Evolutionary conservation across 495 filamentous ascomycete species (phyloP), one percentile per base, ranked within the genome.

Genomic region (Aspergillus ellipticus): DNA sequence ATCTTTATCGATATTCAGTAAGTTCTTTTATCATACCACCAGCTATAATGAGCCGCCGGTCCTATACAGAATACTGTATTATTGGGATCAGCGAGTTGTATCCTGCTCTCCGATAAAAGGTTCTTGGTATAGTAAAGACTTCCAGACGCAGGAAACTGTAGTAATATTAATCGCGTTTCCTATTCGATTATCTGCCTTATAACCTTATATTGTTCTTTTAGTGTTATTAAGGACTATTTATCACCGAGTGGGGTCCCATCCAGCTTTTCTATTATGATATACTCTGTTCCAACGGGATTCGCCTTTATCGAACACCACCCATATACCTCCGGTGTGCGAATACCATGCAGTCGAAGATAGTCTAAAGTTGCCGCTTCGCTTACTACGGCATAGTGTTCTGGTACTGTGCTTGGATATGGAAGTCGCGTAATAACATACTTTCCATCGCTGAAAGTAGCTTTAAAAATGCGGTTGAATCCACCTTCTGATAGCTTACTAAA

Each of bases 301-400:
- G 19, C 24, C 59, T 47, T 29, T 42, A 24, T 53, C 5, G 61
- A 55, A 29, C 51, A 55, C 53, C 55, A 68, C 17, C 33, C 60
- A 54, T 57, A 55, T 3, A 69, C 59, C 29, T 55, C 42, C 1
- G 66, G 64, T 10, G 55, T 63, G 13, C 57, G 61, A 28, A 71
- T 54, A 10, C 63, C 56, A 42, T 63, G 59, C 6, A 54, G 42
- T 8, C 63, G 62, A n/a, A 70, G 64, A 55, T 66, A 72, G 19
- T 61, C 60, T 49, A 74, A 42, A n/a, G 72, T 74, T 1, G 72
- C 72, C 5, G 63, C 70, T 52, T 74, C 72, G 61, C 72, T 74
- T 16, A 68, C 68, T 7, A 66, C 59, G 7, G 64, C 42, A 35
- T 64, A 56, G 21, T 65, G 57, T 22, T 61, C 57, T 26, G 69